Conservation (phyloP, 2,329 filamentous ascomycete species). For the Pseudogymnoascus sp. region DNA sequence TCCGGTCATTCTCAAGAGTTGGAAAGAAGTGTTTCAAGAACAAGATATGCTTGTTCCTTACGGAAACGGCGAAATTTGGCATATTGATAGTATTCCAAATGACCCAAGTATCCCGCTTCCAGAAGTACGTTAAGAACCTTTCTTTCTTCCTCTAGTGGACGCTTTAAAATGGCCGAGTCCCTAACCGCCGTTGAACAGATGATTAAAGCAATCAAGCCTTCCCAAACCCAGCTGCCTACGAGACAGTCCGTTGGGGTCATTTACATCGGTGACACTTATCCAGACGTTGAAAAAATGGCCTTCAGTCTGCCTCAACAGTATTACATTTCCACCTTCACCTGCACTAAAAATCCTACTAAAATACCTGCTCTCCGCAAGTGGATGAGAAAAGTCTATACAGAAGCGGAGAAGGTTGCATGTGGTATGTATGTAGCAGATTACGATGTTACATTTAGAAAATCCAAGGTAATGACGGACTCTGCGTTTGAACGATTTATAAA, state of each 20-base stretch:
- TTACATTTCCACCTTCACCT: slow-evolving; percentile 16
- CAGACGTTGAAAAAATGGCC: slow-evolving; percentile 15
- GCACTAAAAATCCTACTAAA: slow-evolving; percentile 14
- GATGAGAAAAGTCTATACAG: slow-evolving; percentile 8
- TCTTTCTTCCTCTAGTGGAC: too few species aligned
- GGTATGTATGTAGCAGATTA: slow-evolving; percentile 19
- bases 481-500: slow-evolving; percentile 9
- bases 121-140: neutral
- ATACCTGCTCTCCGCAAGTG: too few species aligned
- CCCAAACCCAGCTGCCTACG: neutral
- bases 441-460: slow-evolving; percentile 9
- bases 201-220: slow-evolving; percentile 1
- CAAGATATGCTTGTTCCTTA: slow-evolving; percentile 10
- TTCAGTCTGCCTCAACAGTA: slow-evolving; percentile 18
- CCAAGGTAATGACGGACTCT: slow-evolving; percentile 15
- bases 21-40: slow-evolving; percentile 10
- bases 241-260: slow-evolving; percentile 8
- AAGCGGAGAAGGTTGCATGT: slow-evolving; percentile 8
- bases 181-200: too few species aligned
- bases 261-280: slow-evolving; percentile 13
- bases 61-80: slow-evolving; percentile 13
- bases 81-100: slow-evolving; percentile 15
- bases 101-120: slow-evolving; percentile 11
- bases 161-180: too few species aligned
- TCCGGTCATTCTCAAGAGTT: slow-evolving; percentile 1